Base-by-base conservation (phyloP, 2,329 filamentous ascomycete genomes). In the Epichloe amarillans region DNA sequence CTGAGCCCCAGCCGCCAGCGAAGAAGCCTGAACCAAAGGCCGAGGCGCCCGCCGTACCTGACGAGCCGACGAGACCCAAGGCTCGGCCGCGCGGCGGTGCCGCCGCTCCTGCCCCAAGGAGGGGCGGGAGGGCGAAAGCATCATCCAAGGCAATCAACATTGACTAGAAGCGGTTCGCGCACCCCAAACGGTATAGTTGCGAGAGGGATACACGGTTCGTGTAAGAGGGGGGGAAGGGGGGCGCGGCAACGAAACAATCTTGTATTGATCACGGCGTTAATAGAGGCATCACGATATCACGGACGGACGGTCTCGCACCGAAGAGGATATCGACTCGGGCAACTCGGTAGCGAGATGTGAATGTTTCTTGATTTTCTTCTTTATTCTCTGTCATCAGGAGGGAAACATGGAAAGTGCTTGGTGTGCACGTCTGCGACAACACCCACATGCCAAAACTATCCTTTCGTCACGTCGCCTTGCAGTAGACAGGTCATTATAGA, bases 11-110 rank as follows among this genome's bases (percentile, higher is more conserved):
- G 3, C 58, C 43, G 26, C 1, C 26, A 2, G 52, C 53, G n/a
- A n/a, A 23, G n/a, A n/a, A 23, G n/a, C 48, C 60, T 42, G 64
- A 64, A 49, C 52, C 59, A 33, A 64, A 66, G 40, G 57, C 58
- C 4, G 60, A 59, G 49, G 54, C 50, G n/a, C 54, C 17, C 12
- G 53, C 56, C 11, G 54, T 26, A 43, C 38, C 51, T 6, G 47
- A 47, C 11, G 53, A 52, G 43, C 26, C 55, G 54, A 54, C 57
- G n/a, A 62, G 58, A 51, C 53, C 62, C 12, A 63, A 58, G 50
- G 52, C 52, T 21, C 58, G 61, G 7, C 52, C 61, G 11, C 56
- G 59, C 26, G 60, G 59, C 5, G 60, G 61, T 47, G 57, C 59
- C 0, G 56, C 57, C 10, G 54, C 55, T 10, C 53, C 57, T 42